phyloP scores from a whole-genome alignment of 2,329 filamentous ascomycete genomes.

The Penicillium sp. region DNA sequence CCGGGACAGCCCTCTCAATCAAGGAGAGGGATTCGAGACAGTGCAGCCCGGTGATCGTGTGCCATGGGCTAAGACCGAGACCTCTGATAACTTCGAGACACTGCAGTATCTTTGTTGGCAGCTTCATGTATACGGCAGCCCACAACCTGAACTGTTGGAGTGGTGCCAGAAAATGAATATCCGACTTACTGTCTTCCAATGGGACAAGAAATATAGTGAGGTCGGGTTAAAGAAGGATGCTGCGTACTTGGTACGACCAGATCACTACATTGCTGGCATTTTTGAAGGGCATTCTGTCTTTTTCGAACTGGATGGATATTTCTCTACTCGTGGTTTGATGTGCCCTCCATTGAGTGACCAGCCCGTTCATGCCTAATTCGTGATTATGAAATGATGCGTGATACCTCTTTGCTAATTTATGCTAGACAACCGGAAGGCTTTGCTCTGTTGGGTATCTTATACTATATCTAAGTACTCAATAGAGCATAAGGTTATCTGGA shows the following conservation, averaged over 20 bases:
- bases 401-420: background rate
- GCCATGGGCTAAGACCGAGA: slow-evolving; percentile 28
- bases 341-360: background rate
- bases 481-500: too few species aligned
- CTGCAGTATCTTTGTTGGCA: slow-evolving; percentile 28
- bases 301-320: slow-evolving; percentile 22
- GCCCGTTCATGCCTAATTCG: background rate
- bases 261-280: slow-evolving; percentile 29
- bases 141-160: slow-evolving; percentile 10
- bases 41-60: slow-evolving; percentile 48
- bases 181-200: slow-evolving; percentile 20
- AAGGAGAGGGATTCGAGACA: slow-evolving; percentile 29
- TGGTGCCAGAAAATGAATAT: slow-evolving; percentile 25
- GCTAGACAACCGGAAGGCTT: background rate
- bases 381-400: background rate
- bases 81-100: slow-evolving; percentile 26
- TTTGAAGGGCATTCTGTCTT: slow-evolving; percentile 16
- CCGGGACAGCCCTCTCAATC: slow-evolving; percentile 35
- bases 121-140: slow-evolving; percentile 29
- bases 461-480: too few species aligned
- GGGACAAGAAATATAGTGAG: slow-evolving; percentile 21
- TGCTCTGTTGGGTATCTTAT: too few species aligned
- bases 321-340: slow-evolving; percentile 10
- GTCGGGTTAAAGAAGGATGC: slow-evolving; percentile 22
- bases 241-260: slow-evolving; percentile 30